Evolutionary conservation across 768 basidiomycete species (phyloP), one percentile per base, ranked within the genome.

Genomic region (Vishniacozyma victoriae): DNA sequence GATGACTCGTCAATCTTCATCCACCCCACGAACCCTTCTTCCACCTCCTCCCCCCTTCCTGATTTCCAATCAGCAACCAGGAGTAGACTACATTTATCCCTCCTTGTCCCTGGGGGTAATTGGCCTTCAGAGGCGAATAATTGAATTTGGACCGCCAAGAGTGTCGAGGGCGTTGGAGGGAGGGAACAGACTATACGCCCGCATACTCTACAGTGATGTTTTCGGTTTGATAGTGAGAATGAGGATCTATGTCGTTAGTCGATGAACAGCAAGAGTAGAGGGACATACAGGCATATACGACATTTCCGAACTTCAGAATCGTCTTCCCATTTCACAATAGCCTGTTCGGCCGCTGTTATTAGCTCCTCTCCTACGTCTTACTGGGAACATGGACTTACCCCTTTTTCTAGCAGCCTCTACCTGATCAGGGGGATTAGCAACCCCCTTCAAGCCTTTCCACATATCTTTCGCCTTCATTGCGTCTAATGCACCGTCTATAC

Each of bases 191-290:
- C 82, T 33, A 96, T 86, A 46, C 83, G 78, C 0, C 93, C 93
- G 58, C 93, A 97, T 13, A 96, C 75, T 7, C 93, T 83, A 67
- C 93, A 97, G 65, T 97, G 93, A 59, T 97, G 93, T 73, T 93
- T 93, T 13, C 93, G 82, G 58, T 90, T 93, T 1, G 89, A 87
- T 2, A 97, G 73, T 0, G 91, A 86, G 67, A 97, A 97, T 1
- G 84, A 80, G 1, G 74, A 41, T 79, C 77, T 57, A 80, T 81
- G 5, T 41, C 25, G 11, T 15, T 26, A 27, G 24, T 23, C 18
- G 12, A 13, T 27, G 44, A 35, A 9, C 27, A 7, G 24, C 35
- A 37, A 36, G 19, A 52, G 31, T n/a, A 45, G 24, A 43, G 43
- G 12, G 41, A 62, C 69, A 69, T 70, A 87, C 89, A 70, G 57